phyloP scores from a whole-genome alignment of 371 early-diverging fungal species.

The Catenaria anguillulae region DNA sequence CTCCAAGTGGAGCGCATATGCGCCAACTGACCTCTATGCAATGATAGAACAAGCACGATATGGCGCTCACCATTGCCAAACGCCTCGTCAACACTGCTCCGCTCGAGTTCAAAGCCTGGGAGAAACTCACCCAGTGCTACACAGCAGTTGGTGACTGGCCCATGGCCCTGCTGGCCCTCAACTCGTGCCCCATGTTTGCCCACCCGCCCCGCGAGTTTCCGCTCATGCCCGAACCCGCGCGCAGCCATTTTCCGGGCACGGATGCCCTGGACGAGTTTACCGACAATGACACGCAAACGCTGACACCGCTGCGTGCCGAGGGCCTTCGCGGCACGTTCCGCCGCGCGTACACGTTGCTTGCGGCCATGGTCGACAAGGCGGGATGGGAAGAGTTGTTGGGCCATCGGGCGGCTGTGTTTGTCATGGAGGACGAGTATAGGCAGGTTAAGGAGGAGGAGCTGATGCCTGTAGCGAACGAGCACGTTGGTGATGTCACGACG shows the following conservation, averaged over 20 bases:
- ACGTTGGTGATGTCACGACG: not conserved
- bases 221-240: slow-evolving; percentile 75
- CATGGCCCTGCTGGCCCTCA: slow-evolving; percentile 78
- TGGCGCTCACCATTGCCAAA: slow-evolving; percentile 70
- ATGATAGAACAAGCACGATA: slow-evolving; percentile 45
- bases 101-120: slow-evolving; percentile 89
- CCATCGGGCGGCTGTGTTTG: slow-evolving; percentile 73
- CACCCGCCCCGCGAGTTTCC: slow-evolving; percentile 77
- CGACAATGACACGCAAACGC: slow-evolving; percentile 45
- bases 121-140: slow-evolving; percentile 77
- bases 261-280: slow-evolving; percentile 44
- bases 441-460: slow-evolving; percentile 49
- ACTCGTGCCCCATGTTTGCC: slow-evolving; percentile 95
- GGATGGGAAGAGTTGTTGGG: slow-evolving; percentile 91
- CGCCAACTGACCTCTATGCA: not conserved
- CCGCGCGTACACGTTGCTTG: slow-evolving; percentile 66
- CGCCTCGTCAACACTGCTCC: slow-evolving; percentile 85
- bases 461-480: not conserved
- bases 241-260: slow-evolving; percentile 60
- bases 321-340: slow-evolving; percentile 80
- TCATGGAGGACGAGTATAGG: slow-evolving; percentile 95
- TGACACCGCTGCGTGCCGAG: slow-evolving; percentile 52
- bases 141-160: slow-evolving; percentile 70
- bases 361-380: slow-evolving; percentile 55
- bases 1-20: not conserved